phyloP scores from a whole-genome alignment of 2,329 filamentous ascomycete species.

The Zasmidium citrigriseum region DNA sequence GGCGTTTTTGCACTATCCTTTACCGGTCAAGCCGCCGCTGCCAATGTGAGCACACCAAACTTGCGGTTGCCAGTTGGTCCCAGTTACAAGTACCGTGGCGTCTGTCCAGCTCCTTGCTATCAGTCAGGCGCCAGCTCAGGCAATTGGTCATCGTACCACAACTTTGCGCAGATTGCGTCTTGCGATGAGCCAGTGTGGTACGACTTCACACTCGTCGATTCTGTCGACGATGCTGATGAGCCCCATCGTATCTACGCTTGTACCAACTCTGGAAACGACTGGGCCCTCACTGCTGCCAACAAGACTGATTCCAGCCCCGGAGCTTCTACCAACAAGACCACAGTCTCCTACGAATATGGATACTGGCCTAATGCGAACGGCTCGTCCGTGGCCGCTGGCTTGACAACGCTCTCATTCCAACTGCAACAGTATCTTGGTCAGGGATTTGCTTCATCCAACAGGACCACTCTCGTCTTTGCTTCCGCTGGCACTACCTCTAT shows the following conservation, averaged over 20 bases:
- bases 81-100: not conserved
- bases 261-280: not conserved
- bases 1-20: not conserved
- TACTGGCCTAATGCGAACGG: not conserved
- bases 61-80: not conserved
- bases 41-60: not conserved
- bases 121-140: not conserved
- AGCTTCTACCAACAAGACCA: not conserved
- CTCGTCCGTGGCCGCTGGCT: not conserved
- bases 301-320: not conserved
- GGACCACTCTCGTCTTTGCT: not conserved
- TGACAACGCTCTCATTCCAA: not conserved
- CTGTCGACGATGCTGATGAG: not conserved
- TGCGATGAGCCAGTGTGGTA: not conserved
- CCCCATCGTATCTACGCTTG: not conserved
- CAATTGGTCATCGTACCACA: not conserved
- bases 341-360: not conserved
- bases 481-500: not conserved
- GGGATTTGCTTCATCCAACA: not conserved
- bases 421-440: not conserved
- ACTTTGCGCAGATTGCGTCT: not conserved
- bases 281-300: not conserved
- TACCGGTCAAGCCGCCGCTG: not conserved
- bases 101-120: not conserved
- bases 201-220: not conserved